Conservation (phyloP, 345 rosid species). For the Eucalyptus cloeziana region DNA sequence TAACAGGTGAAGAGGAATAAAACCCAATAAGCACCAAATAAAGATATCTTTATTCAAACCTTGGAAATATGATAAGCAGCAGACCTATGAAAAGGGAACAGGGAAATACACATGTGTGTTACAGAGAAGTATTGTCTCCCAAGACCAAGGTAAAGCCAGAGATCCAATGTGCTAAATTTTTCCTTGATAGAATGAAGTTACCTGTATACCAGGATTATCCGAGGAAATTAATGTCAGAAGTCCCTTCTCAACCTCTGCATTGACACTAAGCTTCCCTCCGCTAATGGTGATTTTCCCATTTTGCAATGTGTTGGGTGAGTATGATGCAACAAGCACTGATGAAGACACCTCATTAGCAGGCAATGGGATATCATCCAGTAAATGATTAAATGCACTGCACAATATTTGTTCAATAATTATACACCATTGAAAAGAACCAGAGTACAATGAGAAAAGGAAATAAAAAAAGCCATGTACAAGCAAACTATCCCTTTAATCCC, state of each 20-base stretch:
- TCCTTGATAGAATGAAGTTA: background rate
- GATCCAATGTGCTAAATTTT: background rate
- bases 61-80: background rate
- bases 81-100: background rate
- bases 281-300: constrained; percentile 67
- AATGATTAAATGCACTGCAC: constrained; percentile 84
- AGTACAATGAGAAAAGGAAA: background rate
- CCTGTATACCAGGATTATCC: constrained; percentile 79
- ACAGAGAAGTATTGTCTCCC: background rate
- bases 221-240: constrained; percentile 75
- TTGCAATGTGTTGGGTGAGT: constrained; percentile 44
- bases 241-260: constrained; percentile 88
- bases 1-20: background rate
- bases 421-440: background rate
- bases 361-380: constrained; percentile 88
- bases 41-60: background rate
- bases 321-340: constrained; percentile 72
- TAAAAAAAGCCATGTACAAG: background rate
- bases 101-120: background rate
- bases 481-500: background rate
- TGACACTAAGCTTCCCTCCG: constrained; percentile 48
- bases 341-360: constrained; percentile 87
- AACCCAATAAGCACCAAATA: background rate
- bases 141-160: background rate
- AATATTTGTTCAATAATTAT: background rate